Conservation (phyloP, 1,284 basidiomycete genomes). For the Wallemia mellicola region DNA sequence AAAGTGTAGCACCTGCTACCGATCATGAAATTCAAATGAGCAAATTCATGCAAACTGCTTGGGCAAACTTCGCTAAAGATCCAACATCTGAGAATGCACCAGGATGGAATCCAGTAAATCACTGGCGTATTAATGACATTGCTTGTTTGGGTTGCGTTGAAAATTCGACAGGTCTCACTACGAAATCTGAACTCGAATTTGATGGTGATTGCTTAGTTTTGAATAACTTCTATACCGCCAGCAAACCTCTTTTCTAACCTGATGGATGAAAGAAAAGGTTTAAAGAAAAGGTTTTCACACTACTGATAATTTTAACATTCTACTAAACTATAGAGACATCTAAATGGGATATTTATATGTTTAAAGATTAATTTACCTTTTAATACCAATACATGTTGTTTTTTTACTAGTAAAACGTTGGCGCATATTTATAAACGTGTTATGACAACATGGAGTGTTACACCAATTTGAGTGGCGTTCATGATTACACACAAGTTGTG, state of each 20-base stretch:
- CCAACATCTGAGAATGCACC: not conserved
- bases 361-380: no score
- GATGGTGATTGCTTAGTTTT: not conserved
- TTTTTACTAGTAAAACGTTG: no score
- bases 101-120: not conserved
- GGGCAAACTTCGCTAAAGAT: not conserved
- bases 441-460: no score
- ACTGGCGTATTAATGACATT: not conserved
- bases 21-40: not conserved
- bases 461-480: no score
- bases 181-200: not conserved
- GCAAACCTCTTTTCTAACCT: not conserved
- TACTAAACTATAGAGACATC: no score
- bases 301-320: no score
- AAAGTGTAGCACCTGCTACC: not conserved
- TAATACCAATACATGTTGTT: no score
- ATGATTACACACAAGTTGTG: no score
- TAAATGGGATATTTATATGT: no score
- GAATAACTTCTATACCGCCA: not conserved
- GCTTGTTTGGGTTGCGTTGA: not conserved
- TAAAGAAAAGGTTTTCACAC: no score
- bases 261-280: not conserved
- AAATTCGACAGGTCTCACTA: not conserved
- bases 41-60: not conserved
- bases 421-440: no score